Percentiles rank a stretch among this genome's conserved stretches.
Evolutionary conservation across 768 basidiomycete genomes (phyloP).

Genomic region (Phaffia tasmanica): DNA sequence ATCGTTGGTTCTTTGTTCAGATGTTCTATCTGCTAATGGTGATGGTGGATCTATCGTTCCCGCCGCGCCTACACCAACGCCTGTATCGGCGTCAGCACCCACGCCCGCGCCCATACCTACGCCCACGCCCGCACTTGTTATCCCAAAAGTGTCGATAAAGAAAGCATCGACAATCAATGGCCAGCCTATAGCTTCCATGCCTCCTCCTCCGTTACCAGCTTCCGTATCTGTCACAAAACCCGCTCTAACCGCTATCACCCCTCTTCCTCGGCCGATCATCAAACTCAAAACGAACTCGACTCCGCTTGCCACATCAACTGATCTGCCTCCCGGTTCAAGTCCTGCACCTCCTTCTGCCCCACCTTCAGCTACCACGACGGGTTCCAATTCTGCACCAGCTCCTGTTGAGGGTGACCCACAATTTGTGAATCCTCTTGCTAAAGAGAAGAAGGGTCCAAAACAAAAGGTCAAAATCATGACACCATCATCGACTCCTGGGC

Average conservation of each 20-base stretch:
- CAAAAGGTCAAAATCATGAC: too few relatives aligned
- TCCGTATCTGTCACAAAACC: neutral
- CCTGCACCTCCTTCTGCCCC: neutral
- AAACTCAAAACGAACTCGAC: constrained; percentile 51
- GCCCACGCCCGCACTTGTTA: constrained; percentile 1
- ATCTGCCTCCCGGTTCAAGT: neutral
- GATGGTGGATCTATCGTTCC: constrained; percentile 15
- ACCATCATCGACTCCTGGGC: too few relatives aligned
- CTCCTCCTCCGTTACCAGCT: neutral
- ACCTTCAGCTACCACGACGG: neutral
- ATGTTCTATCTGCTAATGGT: constrained; percentile 8
- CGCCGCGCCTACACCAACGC: constrained; percentile 27
- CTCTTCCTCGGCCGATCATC: constrained; percentile 29
- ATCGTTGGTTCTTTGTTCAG: neutral
- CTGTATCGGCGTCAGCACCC: constrained; percentile 27
- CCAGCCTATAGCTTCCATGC: neutral
- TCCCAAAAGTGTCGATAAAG: too few relatives aligned
- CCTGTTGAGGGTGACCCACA: neutral
- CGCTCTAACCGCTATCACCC: neutral
- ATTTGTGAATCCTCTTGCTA: too few relatives aligned
- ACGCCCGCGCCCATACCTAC: constrained; percentile 30
- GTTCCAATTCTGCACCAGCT: neutral
- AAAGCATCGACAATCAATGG: too few relatives aligned
- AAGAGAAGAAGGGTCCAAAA: too few relatives aligned
- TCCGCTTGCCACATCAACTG: neutral